A percentile compares a stretch with the other conserved stretches of the same genome.
phyloP scores from a whole-genome alignment of 169 alveolate species.

The Amoebophrya sp. region DNA sequence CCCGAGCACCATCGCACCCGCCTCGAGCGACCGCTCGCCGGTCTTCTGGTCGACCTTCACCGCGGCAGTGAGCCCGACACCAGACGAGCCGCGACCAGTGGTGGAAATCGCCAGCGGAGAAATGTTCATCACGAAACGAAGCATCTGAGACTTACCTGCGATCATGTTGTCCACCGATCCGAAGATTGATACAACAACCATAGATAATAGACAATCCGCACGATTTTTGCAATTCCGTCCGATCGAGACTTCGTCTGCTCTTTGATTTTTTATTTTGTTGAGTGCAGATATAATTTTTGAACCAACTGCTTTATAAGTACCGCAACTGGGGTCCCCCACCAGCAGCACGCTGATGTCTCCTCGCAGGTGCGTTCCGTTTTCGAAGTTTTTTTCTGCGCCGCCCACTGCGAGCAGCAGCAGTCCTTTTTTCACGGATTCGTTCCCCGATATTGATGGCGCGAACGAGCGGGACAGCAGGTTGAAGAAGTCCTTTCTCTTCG shows the following conservation, averaged over 20 bases:
- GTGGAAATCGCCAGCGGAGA: slow-evolving; percentile 91
- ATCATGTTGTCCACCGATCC: no score
- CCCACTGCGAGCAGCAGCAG: slow-evolving; percentile 80
- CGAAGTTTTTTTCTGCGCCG: slow-evolving; percentile 76
- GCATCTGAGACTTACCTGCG: slow-evolving; percentile 93
- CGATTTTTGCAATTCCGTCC: neutral
- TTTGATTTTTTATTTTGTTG: neutral
- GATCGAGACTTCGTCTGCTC: neutral
- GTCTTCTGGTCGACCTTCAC: slow-evolving; percentile 78
- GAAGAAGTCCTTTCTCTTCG: slow-evolving; percentile 64
- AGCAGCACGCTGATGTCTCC: slow-evolving; percentile 95
- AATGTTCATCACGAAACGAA: slow-evolving; percentile 79
- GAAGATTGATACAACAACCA: neutral
- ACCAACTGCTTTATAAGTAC: neutral
- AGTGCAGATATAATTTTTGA: neutral
- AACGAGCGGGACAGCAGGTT: slow-evolving; percentile 77
- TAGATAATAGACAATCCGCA: neutral
- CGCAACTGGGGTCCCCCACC: slow-evolving; percentile 65
- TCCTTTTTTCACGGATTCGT: slow-evolving; percentile 79
- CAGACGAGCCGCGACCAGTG: slow-evolving; percentile 99
- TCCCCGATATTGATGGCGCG: slow-evolving; percentile 96
- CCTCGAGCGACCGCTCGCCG: slow-evolving; percentile 86
- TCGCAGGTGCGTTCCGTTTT: slow-evolving; percentile 84
- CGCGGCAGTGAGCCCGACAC: slow-evolving; percentile 99
- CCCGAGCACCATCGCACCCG: slow-evolving; percentile 99